A percentile compares a stretch with the other conserved stretches of the same genome.
These are phyloP conservation scores for Xylariaceae sp. DNA, from an alignment of 2,329 filamentous ascomycete genomes.

Conservation along the genomic window DNA sequence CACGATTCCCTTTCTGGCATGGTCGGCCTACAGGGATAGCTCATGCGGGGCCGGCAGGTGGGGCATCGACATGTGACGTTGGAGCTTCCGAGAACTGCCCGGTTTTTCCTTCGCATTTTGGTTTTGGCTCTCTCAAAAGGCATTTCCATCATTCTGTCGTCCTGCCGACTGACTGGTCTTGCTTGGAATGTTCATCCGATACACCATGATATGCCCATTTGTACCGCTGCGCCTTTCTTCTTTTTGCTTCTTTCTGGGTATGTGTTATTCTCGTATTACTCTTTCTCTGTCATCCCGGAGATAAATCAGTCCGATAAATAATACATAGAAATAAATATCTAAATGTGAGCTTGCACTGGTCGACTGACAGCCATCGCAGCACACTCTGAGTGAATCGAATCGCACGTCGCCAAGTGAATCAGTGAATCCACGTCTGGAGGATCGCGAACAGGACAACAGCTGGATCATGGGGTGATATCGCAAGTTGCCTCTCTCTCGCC, in stretches of 20 bases:
- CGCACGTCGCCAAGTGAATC: background rate
- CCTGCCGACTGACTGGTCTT: no score
- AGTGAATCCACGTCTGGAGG: background rate
- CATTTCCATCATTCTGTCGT: background rate
- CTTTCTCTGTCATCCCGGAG: no score
- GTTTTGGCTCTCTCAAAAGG: background rate
- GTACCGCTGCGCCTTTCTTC: background rate
- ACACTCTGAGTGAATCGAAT: background rate
- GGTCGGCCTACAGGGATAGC: background rate
- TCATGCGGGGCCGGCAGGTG: background rate
- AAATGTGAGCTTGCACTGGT: background rate
- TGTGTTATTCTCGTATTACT: no score
- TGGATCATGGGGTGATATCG: constrained; percentile 15
- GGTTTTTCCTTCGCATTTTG: background rate
- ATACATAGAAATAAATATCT: no score
- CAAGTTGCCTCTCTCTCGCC: background rate
- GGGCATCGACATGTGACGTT: background rate
- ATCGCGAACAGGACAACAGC: background rate
- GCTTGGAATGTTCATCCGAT: background rate
- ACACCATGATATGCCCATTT: background rate
- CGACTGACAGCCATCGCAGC: background rate
- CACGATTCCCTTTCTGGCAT: background rate
- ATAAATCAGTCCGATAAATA: no score
- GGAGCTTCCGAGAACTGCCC: background rate
- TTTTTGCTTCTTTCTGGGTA: background rate